These are phyloP conservation scores for Oryza glumipatula DNA, from an alignment of 176 grass and related monocot species.

Conservation along the genomic window DNA sequence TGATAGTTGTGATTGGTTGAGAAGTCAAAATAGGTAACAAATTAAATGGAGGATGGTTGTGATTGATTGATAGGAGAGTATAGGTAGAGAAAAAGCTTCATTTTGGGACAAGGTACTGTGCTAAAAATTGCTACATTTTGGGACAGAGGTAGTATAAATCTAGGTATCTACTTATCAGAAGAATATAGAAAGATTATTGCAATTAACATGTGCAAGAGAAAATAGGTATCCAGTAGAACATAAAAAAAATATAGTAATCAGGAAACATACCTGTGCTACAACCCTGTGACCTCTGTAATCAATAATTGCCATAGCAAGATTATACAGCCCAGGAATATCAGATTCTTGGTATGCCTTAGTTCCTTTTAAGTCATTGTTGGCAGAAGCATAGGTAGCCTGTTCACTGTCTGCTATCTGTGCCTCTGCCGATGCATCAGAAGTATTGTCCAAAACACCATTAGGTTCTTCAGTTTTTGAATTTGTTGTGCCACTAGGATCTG, in stretches of 20 bases:
- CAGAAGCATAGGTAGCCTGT: slow-evolving; percentile 97
- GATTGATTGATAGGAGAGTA: too few species aligned
- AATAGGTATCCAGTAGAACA: not conserved
- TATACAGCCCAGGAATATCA: slow-evolving; percentile 92
- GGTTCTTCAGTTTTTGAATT: slow-evolving; percentile 40
- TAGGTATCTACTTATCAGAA: not conserved
- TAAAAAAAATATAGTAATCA: not conserved
- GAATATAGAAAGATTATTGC: not conserved
- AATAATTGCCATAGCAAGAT: slow-evolving; percentile 99
- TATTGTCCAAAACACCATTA: slow-evolving; percentile 35
- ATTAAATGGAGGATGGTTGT: too few species aligned
- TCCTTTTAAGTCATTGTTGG: slow-evolving; percentile 99
- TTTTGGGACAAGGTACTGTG: too few species aligned
- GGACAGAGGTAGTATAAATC: not conserved
- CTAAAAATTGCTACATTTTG: too few species aligned
- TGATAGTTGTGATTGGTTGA: too few species aligned
- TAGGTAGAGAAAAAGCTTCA: too few species aligned
- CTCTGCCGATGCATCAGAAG: slow-evolving; percentile 61
- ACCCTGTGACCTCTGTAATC: slow-evolving; percentile 98
- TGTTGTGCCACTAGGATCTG: not conserved
- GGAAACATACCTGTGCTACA: slow-evolving; percentile 81
- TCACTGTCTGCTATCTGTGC: slow-evolving; percentile 83
- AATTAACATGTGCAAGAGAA: not conserved
- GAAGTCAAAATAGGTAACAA: too few species aligned
- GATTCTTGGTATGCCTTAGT: slow-evolving; percentile 98